phyloP scores from a whole-genome alignment of 352 stramenopile species.

The Globisporangium barbulae region DNA sequence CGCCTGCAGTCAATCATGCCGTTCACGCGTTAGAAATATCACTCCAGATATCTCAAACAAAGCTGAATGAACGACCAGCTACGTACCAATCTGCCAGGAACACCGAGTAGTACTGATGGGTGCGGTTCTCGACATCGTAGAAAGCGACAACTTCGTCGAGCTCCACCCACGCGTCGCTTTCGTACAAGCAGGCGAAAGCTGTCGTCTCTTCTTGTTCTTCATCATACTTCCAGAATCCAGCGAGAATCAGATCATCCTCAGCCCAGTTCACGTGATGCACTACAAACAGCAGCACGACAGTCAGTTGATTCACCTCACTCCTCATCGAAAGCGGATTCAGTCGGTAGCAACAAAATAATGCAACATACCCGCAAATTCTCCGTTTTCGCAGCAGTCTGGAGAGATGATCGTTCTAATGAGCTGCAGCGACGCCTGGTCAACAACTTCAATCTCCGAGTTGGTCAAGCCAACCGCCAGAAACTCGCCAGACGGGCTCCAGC shows the following conservation, averaged over 20 bases:
- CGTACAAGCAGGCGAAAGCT: conserved; percentile 56
- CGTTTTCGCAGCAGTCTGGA: conserved; percentile 33
- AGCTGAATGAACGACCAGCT: neutral
- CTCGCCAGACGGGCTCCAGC: conserved; percentile 45
- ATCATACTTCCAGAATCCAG: conserved; percentile 56
- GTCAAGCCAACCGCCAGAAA: conserved; percentile 42
- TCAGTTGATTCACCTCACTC: neutral
- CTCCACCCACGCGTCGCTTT: conserved; percentile 41
- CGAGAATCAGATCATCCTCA: conserved; percentile 60
- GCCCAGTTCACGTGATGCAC: conserved; percentile 74
- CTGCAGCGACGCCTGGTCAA: conserved; percentile 24
- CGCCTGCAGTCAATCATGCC: conserved; percentile 28
- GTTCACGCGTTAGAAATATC: neutral
- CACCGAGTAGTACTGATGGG: conserved; percentile 64
- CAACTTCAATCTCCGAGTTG: conserved; percentile 34
- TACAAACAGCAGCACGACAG: conserved; percentile 10
- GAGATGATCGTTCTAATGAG: conserved; percentile 31
- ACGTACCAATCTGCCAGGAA: conserved; percentile 61
- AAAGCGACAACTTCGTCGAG: conserved; percentile 67
- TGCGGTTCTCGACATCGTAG: conserved; percentile 46
- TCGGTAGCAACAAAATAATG: neutral
- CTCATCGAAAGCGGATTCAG: neutral
- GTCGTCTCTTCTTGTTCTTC: conserved; percentile 47
- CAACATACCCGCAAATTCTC: conserved; percentile 24
- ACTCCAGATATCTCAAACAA: neutral